phyloP scores from a whole-genome alignment of 164 flowering plant species.

The Brasenia schreberi region DNA sequence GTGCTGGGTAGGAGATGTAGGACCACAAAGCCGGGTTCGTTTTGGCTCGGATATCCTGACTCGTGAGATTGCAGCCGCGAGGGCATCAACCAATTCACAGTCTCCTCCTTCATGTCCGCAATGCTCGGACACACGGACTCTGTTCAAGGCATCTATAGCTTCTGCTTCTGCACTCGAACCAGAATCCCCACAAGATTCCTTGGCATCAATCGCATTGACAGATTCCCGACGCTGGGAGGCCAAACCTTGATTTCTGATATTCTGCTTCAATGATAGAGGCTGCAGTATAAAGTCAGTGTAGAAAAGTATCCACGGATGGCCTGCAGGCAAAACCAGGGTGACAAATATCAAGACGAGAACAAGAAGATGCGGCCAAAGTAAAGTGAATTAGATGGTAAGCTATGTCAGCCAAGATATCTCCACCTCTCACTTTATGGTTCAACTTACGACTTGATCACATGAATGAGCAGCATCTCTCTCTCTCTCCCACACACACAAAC shows the following conservation, averaged over 20 bases:
- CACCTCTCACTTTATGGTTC: no score
- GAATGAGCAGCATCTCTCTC: no score
- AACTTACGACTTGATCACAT: no score
- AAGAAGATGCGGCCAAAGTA: neutral
- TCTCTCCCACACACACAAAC: no score
- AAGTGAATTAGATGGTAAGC: no score
- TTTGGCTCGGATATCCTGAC: slow-evolving; percentile 81
- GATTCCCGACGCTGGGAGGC: neutral
- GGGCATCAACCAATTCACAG: slow-evolving; percentile 56
- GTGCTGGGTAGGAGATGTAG: slow-evolving; percentile 45
- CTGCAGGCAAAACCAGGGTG: slow-evolving; percentile 26
- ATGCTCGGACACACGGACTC: neutral
- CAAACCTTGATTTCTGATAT: neutral
- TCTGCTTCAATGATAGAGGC: slow-evolving; percentile 34
- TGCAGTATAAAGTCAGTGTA: slow-evolving; percentile 57
- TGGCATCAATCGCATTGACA: neutral
- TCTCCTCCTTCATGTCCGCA: slow-evolving; percentile 35
- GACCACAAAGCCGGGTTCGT: slow-evolving; percentile 63
- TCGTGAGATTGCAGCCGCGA: slow-evolving; percentile 72
- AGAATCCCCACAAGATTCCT: neutral
- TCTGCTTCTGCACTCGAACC: neutral
- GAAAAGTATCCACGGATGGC: slow-evolving; percentile 83
- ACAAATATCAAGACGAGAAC: neutral
- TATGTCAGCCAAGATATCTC: no score
- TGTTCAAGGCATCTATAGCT: neutral